Evolutionary conservation across 139 green algal genomes (phyloP).

Genomic region (Chlorella sp.): DNA sequence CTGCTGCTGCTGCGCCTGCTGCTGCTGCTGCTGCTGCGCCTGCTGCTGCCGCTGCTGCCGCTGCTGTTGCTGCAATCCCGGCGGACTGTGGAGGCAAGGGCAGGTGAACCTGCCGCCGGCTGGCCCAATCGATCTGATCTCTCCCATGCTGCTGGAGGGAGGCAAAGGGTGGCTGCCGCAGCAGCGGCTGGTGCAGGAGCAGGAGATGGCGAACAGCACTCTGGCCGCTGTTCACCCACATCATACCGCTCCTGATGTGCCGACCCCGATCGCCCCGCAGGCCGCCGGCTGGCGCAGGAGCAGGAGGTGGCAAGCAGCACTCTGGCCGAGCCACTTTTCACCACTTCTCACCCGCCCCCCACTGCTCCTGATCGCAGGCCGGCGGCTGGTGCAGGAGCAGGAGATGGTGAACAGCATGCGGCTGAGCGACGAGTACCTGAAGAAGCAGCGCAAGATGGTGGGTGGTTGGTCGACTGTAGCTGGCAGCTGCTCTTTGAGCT

Average conservation of each 20-base stretch:
- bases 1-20: too few relatives aligned
- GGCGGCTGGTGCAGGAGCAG: conserved; percentile 90
- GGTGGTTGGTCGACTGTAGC: neutral
- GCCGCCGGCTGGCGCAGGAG: conserved; percentile 85
- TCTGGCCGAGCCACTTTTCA: too few relatives aligned
- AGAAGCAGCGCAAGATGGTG: conserved; percentile 19
- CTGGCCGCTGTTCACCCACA: too few relatives aligned
- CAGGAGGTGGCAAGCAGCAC: conserved; percentile 72
- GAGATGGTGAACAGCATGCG: conserved; percentile 98
- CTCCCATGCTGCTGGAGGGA: conserved; percentile 65
- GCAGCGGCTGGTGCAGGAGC: too few relatives aligned
- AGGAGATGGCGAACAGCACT: too few relatives aligned
- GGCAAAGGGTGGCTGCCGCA: conserved; percentile 7
- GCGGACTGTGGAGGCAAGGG: too few relatives aligned
- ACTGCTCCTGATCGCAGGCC: conserved; percentile 34
- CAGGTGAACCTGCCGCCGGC: conserved; percentile 63
- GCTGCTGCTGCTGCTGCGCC: too few relatives aligned
- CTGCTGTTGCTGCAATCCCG: too few relatives aligned
- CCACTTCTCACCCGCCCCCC: too few relatives aligned
- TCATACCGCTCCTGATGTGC: too few relatives aligned
- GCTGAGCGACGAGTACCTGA: conserved; percentile 92
- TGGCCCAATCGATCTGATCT: conserved; percentile 64
- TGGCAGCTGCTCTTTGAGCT: too few relatives aligned
- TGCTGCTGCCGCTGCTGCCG: too few relatives aligned
- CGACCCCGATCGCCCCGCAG: neutral